A percentile compares a stretch with the other conserved stretches of the same genome.
Evolutionary conservation across 495 filamentous ascomycete genomes (phyloP).

Genomic region (Penicillium paradoxum): DNA sequence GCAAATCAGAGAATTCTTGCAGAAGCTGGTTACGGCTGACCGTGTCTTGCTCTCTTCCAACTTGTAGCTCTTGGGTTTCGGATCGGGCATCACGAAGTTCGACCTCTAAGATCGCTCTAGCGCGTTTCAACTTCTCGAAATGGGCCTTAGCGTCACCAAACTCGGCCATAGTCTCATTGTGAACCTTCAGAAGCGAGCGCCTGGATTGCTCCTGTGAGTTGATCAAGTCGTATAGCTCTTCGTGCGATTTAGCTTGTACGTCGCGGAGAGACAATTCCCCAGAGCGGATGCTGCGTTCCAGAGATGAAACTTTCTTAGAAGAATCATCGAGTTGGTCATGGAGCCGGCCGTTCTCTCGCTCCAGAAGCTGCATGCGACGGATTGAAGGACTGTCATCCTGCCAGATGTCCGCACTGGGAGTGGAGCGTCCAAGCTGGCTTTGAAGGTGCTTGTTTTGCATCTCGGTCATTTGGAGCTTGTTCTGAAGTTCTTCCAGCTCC

Average conservation of each 20-base stretch:
- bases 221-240: slow-evolving; percentile 90
- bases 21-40: slow-evolving; percentile 80
- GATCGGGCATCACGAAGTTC: slow-evolving; percentile 80
- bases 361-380: slow-evolving; percentile 81
- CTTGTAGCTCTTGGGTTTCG: slow-evolving; percentile 74
- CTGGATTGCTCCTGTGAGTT: slow-evolving; percentile 91
- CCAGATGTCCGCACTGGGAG: slow-evolving; percentile 54
- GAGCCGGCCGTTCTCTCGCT: slow-evolving; percentile 85
- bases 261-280: slow-evolving; percentile 91
- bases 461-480: slow-evolving; percentile 88
- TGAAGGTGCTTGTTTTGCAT: slow-evolving; percentile 96
- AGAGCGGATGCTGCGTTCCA: slow-evolving; percentile 80
- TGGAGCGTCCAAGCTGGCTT: slow-evolving; percentile 69
- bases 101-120: slow-evolving; percentile 73
- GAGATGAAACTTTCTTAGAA: slow-evolving; percentile 80
- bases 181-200: slow-evolving; percentile 70
- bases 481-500: slow-evolving; percentile 89
- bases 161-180: slow-evolving; percentile 81
- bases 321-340: slow-evolving; percentile 97
- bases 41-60: slow-evolving; percentile 76
- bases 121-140: slow-evolving; percentile 78
- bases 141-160: slow-evolving; percentile 79
- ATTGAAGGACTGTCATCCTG: slow-evolving; percentile 80
- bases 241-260: slow-evolving; percentile 87
- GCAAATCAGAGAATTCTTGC: slow-evolving; percentile 88